These are phyloP conservation scores for Clausena lansium DNA, from an alignment of 345 rosid species.

Conservation along the genomic window DNA sequence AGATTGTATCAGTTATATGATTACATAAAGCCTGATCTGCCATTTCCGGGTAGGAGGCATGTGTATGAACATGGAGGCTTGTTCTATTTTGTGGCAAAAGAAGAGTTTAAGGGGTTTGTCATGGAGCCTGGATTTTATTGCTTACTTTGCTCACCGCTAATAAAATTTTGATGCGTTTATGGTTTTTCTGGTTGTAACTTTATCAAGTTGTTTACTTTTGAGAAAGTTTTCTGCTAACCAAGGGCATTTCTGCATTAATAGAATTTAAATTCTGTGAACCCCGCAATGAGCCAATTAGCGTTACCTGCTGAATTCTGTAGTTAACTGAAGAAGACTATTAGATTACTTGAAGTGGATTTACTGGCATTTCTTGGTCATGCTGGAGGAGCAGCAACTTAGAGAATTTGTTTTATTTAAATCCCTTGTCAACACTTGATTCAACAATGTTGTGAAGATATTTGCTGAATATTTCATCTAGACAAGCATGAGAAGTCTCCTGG, in stretches of 20 bases:
- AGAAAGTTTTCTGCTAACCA: neutral
- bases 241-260: neutral
- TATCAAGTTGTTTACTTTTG: neutral
- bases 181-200: neutral
- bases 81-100: neutral
- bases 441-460: neutral
- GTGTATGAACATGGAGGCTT: neutral
- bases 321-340: neutral
- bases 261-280: neutral
- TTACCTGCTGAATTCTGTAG: neutral
- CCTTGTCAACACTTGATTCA: neutral
- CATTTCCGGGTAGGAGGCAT: neutral
- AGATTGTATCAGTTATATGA: neutral
- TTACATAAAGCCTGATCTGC: neutral
- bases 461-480: neutral
- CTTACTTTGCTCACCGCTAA: neutral
- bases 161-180: neutral
- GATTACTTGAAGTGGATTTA: neutral
- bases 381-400: neutral
- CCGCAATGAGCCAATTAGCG: neutral
- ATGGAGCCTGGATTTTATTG: neutral
- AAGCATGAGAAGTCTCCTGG: neutral
- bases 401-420: slow-evolving; percentile 1
- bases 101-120: neutral
- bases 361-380: neutral